Evolutionary conservation across 2,329 filamentous ascomycete genomes (phyloP), one percentile per base, ranked within the genome.

Genomic region (Xylariaceae sp.): DNA sequence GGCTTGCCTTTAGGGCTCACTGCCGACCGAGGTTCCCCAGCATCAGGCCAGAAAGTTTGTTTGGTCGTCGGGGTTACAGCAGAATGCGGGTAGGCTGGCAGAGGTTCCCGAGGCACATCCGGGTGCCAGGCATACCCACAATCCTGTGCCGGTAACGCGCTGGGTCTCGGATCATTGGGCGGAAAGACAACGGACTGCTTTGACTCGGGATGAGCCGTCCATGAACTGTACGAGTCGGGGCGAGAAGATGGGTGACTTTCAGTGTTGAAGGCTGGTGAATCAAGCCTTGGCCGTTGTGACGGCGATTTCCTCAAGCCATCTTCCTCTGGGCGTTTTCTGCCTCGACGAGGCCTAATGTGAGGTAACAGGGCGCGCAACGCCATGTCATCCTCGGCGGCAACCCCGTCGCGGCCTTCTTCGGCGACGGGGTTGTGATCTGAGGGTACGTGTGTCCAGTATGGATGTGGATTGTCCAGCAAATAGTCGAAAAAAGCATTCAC

Each of bases 401-500:
- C 89, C 5, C 89, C 90, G 71, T 96, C 91, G 44, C 91, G 83
- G 12, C 83, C 82, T 34, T 80, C 77, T 40, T 85, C 78, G 30
- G 80, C 80, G 37, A 86, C 76, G 2, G 86, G 82, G 51, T 85
- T 80, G 32, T 80, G 75, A 11, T 80, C 77, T 4, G 78, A 74
- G 0, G 91, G 91, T 29, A 95, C 80, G 37, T 89, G 81, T 12
- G 81, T 85, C 75, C 87, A 95, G 70, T 96, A 96, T 0, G 82
- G 73, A 70, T 95, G 90, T 30, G 81, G 75, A 60, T 90, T 90
- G 47, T 84, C 83, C 59, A 92, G 78, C 26, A 95, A 81, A 68
- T 90, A 96, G 68, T 95, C 90, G 66, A 96, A 96, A 69, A 96
- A 96, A 8, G 90, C 88, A 75, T 95, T 89, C 50, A 96, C 84